phyloP scores from a whole-genome alignment of 1,284 basidiomycete genomes.

The Rhizoctonia solani region DNA sequence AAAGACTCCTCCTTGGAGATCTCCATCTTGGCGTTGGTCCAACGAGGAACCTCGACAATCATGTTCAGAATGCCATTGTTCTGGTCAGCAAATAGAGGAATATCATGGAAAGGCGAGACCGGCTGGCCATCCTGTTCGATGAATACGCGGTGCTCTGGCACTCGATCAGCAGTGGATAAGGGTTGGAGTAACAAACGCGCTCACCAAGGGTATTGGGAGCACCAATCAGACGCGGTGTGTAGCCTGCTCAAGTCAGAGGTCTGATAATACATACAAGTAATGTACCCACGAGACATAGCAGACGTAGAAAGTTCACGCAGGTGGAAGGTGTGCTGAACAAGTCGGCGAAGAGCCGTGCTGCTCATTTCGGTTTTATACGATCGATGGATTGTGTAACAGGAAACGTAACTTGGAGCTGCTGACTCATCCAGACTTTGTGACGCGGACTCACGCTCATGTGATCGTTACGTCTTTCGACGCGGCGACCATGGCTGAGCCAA shows the following conservation, averaged over 20 bases:
- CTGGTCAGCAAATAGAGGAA: slow-evolving; percentile 94
- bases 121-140: slow-evolving; percentile 87
- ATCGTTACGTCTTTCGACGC: neutral
- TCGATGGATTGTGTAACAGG: neutral
- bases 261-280: neutral
- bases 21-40: slow-evolving; percentile 99
- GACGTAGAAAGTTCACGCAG: neutral
- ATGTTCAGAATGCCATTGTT: slow-evolving; percentile 95
- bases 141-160: slow-evolving; percentile 89
- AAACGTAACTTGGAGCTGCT: neutral
- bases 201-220: slow-evolving; percentile 91
- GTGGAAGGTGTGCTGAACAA: slow-evolving; percentile 8
- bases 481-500: slow-evolving; percentile 29
- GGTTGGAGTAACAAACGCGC: slow-evolving; percentile 38
- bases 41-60: slow-evolving; percentile 98
- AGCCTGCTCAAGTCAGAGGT: slow-evolving; percentile 52
- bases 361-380: slow-evolving; percentile 20
- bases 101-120: slow-evolving; percentile 93
- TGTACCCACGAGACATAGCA: neutral
- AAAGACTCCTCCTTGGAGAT: slow-evolving; percentile 96
- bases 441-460: slow-evolving; percentile 26
- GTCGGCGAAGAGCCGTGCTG: slow-evolving; percentile 15
- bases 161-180: neutral
- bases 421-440: slow-evolving; percentile 1
- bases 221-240: slow-evolving; percentile 77